phyloP scores from a whole-genome alignment of 345 rosid species.

The Eutrema heterophyllum region DNA sequence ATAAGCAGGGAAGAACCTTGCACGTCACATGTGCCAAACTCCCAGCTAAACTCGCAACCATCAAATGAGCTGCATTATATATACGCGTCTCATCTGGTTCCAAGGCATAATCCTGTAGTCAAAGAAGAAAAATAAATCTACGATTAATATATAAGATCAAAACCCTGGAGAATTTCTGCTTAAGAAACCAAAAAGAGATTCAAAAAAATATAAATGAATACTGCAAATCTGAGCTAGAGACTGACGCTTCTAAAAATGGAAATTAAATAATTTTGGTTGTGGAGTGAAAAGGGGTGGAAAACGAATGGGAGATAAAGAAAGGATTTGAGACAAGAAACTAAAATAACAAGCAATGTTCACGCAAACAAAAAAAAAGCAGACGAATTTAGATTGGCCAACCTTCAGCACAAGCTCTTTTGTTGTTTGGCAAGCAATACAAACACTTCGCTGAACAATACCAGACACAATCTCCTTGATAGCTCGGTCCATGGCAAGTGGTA shows the following conservation, averaged over 20 bases:
- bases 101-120: conserved; percentile 74
- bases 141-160: neutral
- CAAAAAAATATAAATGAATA: neutral
- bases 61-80: conserved; percentile 89
- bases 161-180: neutral
- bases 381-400: conserved; percentile 40
- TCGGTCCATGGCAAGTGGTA: conserved; percentile 89
- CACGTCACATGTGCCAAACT: conserved; percentile 99
- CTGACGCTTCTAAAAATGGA: neutral
- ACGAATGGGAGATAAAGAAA: neutral
- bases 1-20: conserved; percentile 56
- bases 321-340: neutral
- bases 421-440: conserved; percentile 95
- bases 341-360: neutral
- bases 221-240: neutral
- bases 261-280: neutral
- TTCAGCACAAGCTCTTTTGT: conserved; percentile 96
- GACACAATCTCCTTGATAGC: conserved; percentile 92
- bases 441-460: conserved; percentile 94
- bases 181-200: neutral
- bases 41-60: conserved; percentile 99
- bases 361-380: neutral
- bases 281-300: neutral
- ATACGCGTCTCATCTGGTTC: conserved; percentile 90
- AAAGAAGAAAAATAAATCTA: neutral